These are phyloP conservation scores for Colletotrichum caudatum DNA, from an alignment of 2,329 filamentous ascomycete species.

Conservation along the genomic window DNA sequence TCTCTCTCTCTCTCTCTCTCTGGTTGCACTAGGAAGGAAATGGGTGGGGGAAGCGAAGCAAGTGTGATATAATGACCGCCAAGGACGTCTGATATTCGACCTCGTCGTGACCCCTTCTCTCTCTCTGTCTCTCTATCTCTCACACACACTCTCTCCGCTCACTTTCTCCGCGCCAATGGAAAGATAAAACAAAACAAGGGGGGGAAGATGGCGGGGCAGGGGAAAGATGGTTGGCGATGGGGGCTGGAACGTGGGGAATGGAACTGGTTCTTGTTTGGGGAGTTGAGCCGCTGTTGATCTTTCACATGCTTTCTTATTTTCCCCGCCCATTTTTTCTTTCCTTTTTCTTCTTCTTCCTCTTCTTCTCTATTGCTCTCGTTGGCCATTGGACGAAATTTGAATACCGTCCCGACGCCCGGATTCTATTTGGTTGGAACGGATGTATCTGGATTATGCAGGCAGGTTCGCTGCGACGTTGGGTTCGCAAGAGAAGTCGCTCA, in stretches of 20 bases:
- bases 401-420: too few species aligned
- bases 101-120: too few species aligned
- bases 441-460: background rate
- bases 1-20: background rate
- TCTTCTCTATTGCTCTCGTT: too few species aligned
- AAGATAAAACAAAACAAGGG: background rate
- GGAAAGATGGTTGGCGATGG: constrained; percentile 12
- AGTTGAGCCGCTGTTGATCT: constrained; percentile 39
- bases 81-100: too few species aligned
- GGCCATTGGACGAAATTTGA: background rate
- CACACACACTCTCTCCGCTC: too few species aligned
- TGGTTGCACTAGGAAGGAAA: background rate
- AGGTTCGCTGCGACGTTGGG: background rate
- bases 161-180: background rate
- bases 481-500: too few species aligned
- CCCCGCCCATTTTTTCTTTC: too few species aligned
- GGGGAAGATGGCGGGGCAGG: constrained; percentile 3
- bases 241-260: constrained; percentile 28
- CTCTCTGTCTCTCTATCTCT: background rate
- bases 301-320: constrained; percentile 6
- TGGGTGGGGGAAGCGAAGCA: background rate
- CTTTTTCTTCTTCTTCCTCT: background rate
- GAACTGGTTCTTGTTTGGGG: background rate
- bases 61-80: background rate
- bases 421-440: background rate